Conservation (phyloP, 164 flowering plant genomes). For the Vitis amurensis region DNA sequence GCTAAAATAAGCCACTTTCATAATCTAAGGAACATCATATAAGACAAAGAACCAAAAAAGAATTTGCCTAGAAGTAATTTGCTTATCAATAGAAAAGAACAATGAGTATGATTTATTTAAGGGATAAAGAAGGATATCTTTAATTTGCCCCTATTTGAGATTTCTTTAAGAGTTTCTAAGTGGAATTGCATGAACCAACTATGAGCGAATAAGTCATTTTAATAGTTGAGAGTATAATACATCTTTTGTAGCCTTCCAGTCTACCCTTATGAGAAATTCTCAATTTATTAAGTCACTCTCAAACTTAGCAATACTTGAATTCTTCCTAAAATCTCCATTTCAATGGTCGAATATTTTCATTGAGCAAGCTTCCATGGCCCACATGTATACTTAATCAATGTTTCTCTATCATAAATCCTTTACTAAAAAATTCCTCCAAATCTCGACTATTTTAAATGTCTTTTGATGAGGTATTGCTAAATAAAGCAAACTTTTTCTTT, state of each 20-base stretch:
- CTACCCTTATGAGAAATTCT: not conserved
- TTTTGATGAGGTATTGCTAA: not conserved
- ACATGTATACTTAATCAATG: not conserved
- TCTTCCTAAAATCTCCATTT: constrained; percentile 1
- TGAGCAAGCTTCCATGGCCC: not conserved
- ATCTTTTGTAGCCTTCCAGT: not conserved
- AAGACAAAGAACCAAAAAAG: too few species aligned
- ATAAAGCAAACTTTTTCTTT: not conserved
- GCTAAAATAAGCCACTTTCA: too few species aligned
- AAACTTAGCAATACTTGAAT: constrained; percentile 7
- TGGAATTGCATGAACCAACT: too few species aligned
- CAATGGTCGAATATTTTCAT: not conserved
- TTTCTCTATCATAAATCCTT: not conserved
- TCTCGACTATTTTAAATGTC: constrained; percentile 3
- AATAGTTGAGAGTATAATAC: too few species aligned
- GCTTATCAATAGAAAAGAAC: too few species aligned
- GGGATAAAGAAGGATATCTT: too few species aligned
- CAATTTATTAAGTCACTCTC: not conserved
- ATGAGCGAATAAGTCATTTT: too few species aligned
- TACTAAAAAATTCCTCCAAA: constrained; percentile 11
- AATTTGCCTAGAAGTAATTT: too few species aligned
- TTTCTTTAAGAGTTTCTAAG: too few species aligned
- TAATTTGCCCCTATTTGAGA: too few species aligned
- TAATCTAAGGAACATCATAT: too few species aligned
- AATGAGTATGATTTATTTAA: too few species aligned